Base-by-base conservation (phyloP, 2,329 filamentous ascomycete species). In the Sporothrix schenckii region DNA sequence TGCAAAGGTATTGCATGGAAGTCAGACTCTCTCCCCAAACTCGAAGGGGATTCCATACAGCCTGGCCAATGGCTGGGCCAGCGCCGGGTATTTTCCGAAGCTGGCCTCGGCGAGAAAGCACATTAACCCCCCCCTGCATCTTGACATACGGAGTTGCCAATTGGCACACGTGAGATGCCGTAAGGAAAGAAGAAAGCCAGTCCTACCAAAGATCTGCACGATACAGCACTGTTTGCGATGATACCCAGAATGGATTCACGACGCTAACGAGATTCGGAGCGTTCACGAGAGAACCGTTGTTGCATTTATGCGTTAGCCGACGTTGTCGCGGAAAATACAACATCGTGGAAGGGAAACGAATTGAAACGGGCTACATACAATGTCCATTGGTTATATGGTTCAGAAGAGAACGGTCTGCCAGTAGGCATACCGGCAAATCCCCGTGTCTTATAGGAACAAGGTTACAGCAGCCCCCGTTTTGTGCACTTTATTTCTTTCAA, bases 51-150 rank as follows among this genome's bases (percentile, higher is more conserved):
- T 11, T 49, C 11, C 21, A 44, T 67, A 9, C 24, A 66, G 16
- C 54, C 63, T 27, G 11, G 44, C 44, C 69, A 61, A 14, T 70
- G 69, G 69, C 47, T 67, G n/a, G 24, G 63, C 49, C 53, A 61
- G 34, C 47, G 53, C 3, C 49, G 30, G 9, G 30, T 49, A 27
- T 44, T 21, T 49, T 56, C 50, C 16, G 60, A 56, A 13, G 13
- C 44, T 19, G 49, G 56, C 11, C 34, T 68, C 13, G 19, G 9
- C 61, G 34, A 41, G 19, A 44, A 44, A 47, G n/a, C 58, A 27
- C 10, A 47, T 13, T 44, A 16, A 44, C 13, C 1, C 6, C 54
- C 58, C 7, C 39, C 21, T 24, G 21, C 3, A 16, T 3, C 13
- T 14, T 5, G 13, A 9, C 16, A 13, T 27, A 4, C 19, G 24